Base-by-base conservation (phyloP, 23 red algal species). In the Gracilariopsis chorda region DNA sequence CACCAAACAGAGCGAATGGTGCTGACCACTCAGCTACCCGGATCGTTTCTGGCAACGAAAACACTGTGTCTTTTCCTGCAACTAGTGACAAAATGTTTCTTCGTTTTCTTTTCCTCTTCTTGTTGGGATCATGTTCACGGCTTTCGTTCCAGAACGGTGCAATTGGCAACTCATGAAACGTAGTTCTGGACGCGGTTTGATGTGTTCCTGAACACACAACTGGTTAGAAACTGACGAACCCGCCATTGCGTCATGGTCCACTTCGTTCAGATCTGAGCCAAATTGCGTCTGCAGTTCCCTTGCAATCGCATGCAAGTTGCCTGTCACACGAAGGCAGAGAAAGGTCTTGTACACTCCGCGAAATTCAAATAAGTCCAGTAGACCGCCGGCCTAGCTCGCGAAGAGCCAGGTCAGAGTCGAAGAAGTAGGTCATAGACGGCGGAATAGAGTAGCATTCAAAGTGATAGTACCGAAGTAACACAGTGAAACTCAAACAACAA, bases 201-300 rank as follows among this genome's bases (percentile, higher is more conserved):
- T 73, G 32, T 87, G 52, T 27, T 87, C 51, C 44, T 63, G 63
- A 9, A 73, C 46, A 25, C 69, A 87, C 9, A 87, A 41, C 33
- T 71, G 33, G 43, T 87, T 62, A 46, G 28, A n/a, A 24, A 87
- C 82, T 13, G 72, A 71, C 9, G 34, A 47, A 23, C 48, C 43
- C 0, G 82, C 82, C 16, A 74, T 53, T 24, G 13, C 42, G 28
- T 87, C 82, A 17, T 71, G 30, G 33, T 87, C 82, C 23, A 87
- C 41, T 21, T 87, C 82, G 63, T 87, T 87, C 37, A 87, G 7
- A 41, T 87, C 82, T 74, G 62, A 47, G 14, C 82, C 82, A 53
- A 87, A 87, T 21, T 59, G 82, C 29, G 69, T 59, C 33, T 87
- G 37, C 5, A 87, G 58, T 27, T 87, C 82, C 20, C 11, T 45